These are phyloP conservation scores for Acanthamoeba rhysodes DNA, from an alignment of 208 protist genomes.

Conservation along the genomic window DNA sequence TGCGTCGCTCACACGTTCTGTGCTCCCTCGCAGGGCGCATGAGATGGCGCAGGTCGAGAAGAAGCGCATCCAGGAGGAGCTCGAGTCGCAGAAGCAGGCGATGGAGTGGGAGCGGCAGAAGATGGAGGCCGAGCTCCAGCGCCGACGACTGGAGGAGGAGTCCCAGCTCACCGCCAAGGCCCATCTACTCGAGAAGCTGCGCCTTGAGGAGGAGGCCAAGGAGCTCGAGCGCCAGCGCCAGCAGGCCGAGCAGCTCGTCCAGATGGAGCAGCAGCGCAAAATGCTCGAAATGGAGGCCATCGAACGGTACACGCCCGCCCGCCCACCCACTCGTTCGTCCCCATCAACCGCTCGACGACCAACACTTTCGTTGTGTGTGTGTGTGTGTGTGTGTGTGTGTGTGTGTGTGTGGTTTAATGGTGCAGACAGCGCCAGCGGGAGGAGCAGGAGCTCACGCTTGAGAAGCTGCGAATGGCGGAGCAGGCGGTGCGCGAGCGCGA, in stretches of 20 bases:
- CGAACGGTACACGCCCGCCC: background rate
- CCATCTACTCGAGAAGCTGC: slow-evolving; percentile 3
- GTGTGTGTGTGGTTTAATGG: background rate
- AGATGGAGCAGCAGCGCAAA: slow-evolving; percentile 42
- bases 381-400: background rate
- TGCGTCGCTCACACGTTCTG: background rate
- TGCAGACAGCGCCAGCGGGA: background rate
- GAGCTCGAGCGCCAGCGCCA: slow-evolving; percentile 32
- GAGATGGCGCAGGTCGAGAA: slow-evolving; percentile 30
- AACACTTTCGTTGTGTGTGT: background rate
- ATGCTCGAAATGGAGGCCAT: slow-evolving; percentile 24
- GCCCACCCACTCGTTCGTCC: too few species aligned
- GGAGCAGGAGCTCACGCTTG: slow-evolving; percentile 21
- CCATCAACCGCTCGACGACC: background rate
- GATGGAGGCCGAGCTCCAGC: slow-evolving; percentile 41
- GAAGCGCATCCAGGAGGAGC: slow-evolving; percentile 17
- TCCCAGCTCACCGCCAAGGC: slow-evolving; percentile 18
- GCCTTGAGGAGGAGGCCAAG: slow-evolving; percentile 25
- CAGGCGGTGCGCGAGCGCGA: slow-evolving; percentile 24
- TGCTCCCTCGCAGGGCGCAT: background rate
- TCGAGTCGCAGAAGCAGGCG: slow-evolving; percentile 17
- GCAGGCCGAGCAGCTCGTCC: slow-evolving; percentile 25
- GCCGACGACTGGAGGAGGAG: slow-evolving; percentile 5
- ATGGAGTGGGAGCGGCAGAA: slow-evolving; percentile 47
- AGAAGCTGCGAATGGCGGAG: background rate